These are phyloP conservation scores for Suhomyces bribrorum DNA, from an alignment of 1,139 yeast species.

Conservation along the genomic window DNA sequence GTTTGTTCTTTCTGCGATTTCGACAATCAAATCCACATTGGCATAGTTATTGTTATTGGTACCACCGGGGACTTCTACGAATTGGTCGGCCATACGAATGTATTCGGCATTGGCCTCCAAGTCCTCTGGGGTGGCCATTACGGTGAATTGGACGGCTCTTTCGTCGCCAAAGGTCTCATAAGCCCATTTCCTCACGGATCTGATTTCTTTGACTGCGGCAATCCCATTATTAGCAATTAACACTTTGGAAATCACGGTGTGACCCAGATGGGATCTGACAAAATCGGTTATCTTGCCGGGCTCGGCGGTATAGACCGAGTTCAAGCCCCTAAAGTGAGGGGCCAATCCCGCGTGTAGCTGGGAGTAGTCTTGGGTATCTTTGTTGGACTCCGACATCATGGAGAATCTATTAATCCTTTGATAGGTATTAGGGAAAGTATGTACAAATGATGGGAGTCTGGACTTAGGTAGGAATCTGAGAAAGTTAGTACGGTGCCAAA, in stretches of 20 bases:
- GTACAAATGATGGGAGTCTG: conserved; percentile 7
- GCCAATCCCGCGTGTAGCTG: conserved; percentile 51
- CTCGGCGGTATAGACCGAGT: conserved; percentile 73
- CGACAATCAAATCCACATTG: conserved; percentile 94
- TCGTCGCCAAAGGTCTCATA: conserved; percentile 97
- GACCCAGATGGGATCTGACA: conserved; percentile 86
- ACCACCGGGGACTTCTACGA: conserved; percentile 98
- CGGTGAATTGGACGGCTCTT: conserved; percentile 89
- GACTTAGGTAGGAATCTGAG: conserved; percentile 4
- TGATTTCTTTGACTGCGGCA: conserved; percentile 97
- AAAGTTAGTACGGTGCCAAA: conserved; percentile 10
- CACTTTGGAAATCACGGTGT: conserved; percentile 86
- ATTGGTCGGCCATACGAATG: conserved; percentile 98
- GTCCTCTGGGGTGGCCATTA: conserved; percentile 99
- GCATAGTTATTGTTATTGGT: conserved; percentile 98
- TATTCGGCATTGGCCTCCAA: conserved; percentile 95
- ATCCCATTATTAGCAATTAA: conserved; percentile 98
- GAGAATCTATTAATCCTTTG: conserved; percentile 7
- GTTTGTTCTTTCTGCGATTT: conserved; percentile 92
- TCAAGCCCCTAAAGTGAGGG: conserved; percentile 75
- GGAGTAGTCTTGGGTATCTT: conserved; percentile 27
- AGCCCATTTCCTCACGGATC: conserved; percentile 98
- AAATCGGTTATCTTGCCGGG: conserved; percentile 77
- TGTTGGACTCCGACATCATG: conserved; percentile 16
- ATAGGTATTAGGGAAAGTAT: conserved; percentile 8